Percentiles rank a stretch among this genome's conserved stretches.
phyloP scores from a whole-genome alignment of 306 rosid species.

The Vigna nakashimae region DNA sequence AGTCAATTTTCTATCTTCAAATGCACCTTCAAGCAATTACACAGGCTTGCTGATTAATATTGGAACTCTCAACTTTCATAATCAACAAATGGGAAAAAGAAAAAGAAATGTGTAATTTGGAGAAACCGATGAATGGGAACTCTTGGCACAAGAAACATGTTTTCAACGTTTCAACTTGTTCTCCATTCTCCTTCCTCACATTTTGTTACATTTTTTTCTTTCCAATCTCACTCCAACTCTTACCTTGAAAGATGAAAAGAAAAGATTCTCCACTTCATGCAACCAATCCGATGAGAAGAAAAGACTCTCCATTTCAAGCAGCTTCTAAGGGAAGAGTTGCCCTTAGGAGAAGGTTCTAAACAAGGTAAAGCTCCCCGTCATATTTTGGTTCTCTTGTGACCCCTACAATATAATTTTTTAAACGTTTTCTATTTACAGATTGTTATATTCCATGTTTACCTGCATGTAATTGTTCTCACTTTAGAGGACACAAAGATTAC shows the following conservation, averaged over 20 bases:
- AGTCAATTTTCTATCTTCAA: too few relatives aligned
- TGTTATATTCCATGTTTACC: background rate
- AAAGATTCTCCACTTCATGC: background rate
- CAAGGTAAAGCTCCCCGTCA: background rate
- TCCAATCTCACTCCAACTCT: too few relatives aligned
- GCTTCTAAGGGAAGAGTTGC: too few relatives aligned
- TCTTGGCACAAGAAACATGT: background rate
- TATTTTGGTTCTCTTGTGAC: background rate
- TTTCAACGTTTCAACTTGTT: background rate
- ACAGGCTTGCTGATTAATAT: too few relatives aligned
- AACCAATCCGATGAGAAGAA: background rate
- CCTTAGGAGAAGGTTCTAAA: background rate
- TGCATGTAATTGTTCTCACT: too few relatives aligned
- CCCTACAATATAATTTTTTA: background rate
- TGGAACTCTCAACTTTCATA: too few relatives aligned
- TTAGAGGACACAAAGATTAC: background rate
- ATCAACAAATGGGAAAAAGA: too few relatives aligned
- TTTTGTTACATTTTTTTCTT: background rate
- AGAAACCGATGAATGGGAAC: too few relatives aligned
- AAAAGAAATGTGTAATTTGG: too few relatives aligned
- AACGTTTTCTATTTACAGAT: background rate
- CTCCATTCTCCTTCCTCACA: background rate
- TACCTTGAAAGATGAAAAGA: too few relatives aligned
- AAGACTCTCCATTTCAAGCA: background rate
- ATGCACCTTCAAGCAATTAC: background rate